These are phyloP conservation scores for Colletotrichum sp. DNA, from an alignment of 2,329 filamentous ascomycete genomes.

Conservation along the genomic window DNA sequence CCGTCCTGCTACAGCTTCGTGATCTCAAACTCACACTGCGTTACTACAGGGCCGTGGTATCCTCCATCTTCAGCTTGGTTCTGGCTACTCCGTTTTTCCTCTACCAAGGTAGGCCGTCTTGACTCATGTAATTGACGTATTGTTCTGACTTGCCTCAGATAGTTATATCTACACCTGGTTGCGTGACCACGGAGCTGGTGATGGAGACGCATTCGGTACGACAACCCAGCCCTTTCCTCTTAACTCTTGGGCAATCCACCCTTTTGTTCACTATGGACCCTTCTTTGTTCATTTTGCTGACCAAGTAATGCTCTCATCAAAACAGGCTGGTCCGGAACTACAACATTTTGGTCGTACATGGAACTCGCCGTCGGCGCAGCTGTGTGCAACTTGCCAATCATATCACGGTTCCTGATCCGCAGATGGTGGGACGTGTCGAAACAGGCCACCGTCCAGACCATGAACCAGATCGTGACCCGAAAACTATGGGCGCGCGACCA, in stretches of 20 bases:
- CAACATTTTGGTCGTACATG: neutral
- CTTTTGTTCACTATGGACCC: rapidly evolving
- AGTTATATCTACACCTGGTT: neutral
- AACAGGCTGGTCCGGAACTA: constrained; percentile 1
- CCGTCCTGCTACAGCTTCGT: neutral
- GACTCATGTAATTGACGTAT: rapidly evolving
- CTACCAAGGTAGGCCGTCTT: neutral
- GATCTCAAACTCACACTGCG: neutral
- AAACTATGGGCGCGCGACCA: neutral
- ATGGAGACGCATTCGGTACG: neutral
- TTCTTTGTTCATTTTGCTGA: neutral
- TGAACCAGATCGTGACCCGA: neutral
- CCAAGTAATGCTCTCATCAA: neutral
- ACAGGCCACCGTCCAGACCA: neutral
- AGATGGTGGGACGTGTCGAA: neutral
- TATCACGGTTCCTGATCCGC: neutral
- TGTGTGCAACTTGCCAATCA: neutral
- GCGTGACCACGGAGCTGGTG: neutral
- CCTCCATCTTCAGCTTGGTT: neutral
- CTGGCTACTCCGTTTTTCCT: neutral
- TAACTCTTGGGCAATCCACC: neutral
- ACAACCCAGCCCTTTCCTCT: neutral
- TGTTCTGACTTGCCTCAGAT: neutral
- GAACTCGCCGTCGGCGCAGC: neutral
- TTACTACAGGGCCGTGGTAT: neutral